Evolutionary conservation across 1,284 basidiomycete genomes (phyloP), one percentile per base, ranked within the genome.

Genomic region (Cutaneotrichosporon sp.): DNA sequence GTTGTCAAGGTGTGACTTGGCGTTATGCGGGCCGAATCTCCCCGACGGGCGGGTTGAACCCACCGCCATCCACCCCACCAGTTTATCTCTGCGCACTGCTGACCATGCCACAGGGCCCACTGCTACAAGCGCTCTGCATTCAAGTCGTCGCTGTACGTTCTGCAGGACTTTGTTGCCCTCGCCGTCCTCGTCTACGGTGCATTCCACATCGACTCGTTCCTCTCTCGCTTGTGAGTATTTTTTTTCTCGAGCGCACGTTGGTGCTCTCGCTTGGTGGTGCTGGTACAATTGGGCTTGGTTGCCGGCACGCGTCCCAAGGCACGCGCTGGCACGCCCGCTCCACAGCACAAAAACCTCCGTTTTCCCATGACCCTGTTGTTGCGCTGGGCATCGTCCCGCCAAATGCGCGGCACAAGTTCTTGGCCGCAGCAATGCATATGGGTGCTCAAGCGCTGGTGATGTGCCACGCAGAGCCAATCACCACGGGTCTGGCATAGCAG

Each of bases 41-140:
- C 14, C 13, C 36, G 15, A 30, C 26, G 26, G 26, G 26, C 26
- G 26, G 26, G 10, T 30, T 10, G 26, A 30, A 17, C 18, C 10
- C 26, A 30, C 26, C 26, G 26, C 26, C 26, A 35, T 3, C 34
- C 13, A 35, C 3, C 13, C n/a, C n/a, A n/a, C n/a, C n/a, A n/a
- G n/a, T n/a, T n/a, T n/a, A n/a, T 15, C 38, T 20, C 12, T 39
- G 10, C 10, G n/a, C 18, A n/a, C n/a, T n/a, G n/a, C 37, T 39
- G 14, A 38, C 17, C 37, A 8, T 34, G 20, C n/a, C 22, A n/a
- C 49, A 91, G 91, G 12, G 72, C 87, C 5, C 91, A 94, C 77
- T 97, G 94, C 79, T 91, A 86, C 77, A 81, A 96, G 78, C 88
- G 96, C 60, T 94, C 90, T 1, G 86, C 90, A 1, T 64, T 94